Evolutionary conservation across 2,329 filamentous ascomycete genomes (phyloP).

Genomic region (Fusarium solani-melongenae): DNA sequence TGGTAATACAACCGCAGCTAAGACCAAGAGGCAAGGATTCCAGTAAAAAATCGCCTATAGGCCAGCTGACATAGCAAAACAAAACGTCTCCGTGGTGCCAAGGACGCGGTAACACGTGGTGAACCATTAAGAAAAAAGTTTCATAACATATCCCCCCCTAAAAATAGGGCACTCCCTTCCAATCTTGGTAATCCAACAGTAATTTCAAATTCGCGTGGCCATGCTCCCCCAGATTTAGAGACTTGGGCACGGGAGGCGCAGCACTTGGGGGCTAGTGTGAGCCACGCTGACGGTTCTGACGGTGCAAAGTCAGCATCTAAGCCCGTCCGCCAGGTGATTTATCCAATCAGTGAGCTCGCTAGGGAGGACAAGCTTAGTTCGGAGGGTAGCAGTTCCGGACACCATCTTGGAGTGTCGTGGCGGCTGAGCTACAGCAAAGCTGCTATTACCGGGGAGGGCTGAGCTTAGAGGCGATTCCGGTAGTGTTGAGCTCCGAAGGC

Average conservation of each 20-base stretch:
- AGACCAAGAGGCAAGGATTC: background rate
- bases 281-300: slow-evolving; percentile 23
- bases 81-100: background rate
- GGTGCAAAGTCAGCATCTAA: slow-evolving; percentile 24
- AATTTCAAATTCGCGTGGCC: background rate
- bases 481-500: background rate
- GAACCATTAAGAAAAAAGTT: background rate
- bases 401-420: background rate
- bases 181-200: slow-evolving; percentile 6
- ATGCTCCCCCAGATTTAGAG: background rate
- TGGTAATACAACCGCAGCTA: background rate
- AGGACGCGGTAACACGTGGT: background rate
- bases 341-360: slow-evolving; percentile 4
- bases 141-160: background rate
- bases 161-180: slow-evolving; percentile 3
- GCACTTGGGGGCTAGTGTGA: slow-evolving; percentile 25
- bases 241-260: slow-evolving; percentile 18
- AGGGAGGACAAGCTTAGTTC: background rate
- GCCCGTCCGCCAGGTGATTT: background rate
- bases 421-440: slow-evolving; percentile 23
- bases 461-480: background rate
- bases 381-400: slow-evolving; percentile 19
- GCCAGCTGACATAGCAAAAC: background rate
- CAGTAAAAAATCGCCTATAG: background rate
- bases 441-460: slow-evolving; percentile 30